Evolutionary conservation across 192 early-diverging fungal genomes (phyloP), one percentile per base, ranked within the genome.

Genomic region (Chytriomyces sp.): DNA sequence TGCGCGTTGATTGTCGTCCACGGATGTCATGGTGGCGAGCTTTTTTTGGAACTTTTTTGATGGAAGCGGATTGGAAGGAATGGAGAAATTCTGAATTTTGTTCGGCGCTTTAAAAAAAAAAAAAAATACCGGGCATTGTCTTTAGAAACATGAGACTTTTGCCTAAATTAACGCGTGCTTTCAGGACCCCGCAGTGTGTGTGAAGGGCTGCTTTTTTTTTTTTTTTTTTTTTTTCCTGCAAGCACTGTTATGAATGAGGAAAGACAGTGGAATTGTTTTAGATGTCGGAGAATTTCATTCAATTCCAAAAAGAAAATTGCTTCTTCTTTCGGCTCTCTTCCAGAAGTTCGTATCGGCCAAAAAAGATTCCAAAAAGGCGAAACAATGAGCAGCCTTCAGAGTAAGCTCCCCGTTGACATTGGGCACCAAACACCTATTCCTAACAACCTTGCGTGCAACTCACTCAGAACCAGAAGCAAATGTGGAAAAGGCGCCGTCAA

Each of bases 1-100:
- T 61, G 61, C 67, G 20, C 76, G 76, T 45, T 77, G 76, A n/a
- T 70, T 47, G 26, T 57, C 66, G 46, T 24, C 50, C 28, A 67
- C 16, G 16, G 53, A 20, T 20, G 20, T 60, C 24, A 68, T 75
- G 45, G 13, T 57, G 20, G 53, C 16, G 20, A 57, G 13, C 53
- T 1, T 57, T 57, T 57, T 57, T 57, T 57, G 53, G 53, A 57
- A 57, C 2, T n/a, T 20, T 57, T 57, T 13, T 57, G 13, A n/a
- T 20, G 13, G 53, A 57, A 13, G 5, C 16, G 20, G 53, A 57
- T n/a, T n/a, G 53, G 13, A n/a, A 57, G 13, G 53, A 57, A 20
- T 57, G 16, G 20, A 20, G 20, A 57, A 57, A n/a, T 57, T 13
- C 53, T 20, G 3, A 20, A 57, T 3, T 13, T 57, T 35, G 35